Evolutionary conservation across 805 yeast species (phyloP).

Genomic region (Candida tibetensis): DNA sequence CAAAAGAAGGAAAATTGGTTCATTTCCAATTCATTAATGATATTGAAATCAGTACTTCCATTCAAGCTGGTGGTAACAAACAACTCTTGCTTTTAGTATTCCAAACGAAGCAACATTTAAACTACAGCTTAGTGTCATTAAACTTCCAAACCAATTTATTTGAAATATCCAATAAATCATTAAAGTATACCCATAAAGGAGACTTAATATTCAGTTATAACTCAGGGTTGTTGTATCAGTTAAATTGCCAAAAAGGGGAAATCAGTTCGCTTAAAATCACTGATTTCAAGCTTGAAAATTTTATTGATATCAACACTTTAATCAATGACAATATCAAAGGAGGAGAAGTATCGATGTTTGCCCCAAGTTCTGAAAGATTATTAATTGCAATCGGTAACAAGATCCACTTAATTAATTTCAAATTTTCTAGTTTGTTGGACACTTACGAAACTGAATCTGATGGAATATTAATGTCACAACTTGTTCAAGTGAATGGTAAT

Average conservation of each 20-base stretch:
- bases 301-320: conserved; percentile 20
- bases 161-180: conserved; percentile 18
- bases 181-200: conserved; percentile 4
- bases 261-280: conserved; percentile 23
- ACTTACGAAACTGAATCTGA: conserved; percentile 20
- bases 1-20: conserved; percentile 24
- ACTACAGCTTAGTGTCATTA: conserved; percentile 25
- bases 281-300: conserved; percentile 19
- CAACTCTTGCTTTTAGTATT: conserved; percentile 21
- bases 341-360: conserved; percentile 27
- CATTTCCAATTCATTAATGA: conserved; percentile 27
- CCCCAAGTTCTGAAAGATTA: conserved; percentile 47
- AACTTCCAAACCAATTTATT: conserved; percentile 17
- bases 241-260: conserved; percentile 12
- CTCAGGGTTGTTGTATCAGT: conserved; percentile 26
- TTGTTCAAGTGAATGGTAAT: conserved; percentile 41
- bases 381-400: conserved; percentile 39
- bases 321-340: conserved; percentile 7
- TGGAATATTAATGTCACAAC: conserved; percentile 26
- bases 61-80: conserved; percentile 19
- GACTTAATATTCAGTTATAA: conserved; percentile 19
- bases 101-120: conserved; percentile 10
- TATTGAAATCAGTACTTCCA: conserved; percentile 16
- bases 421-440: conserved; percentile 40
- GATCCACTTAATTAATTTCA: conserved; percentile 44